Evolutionary conservation across 2,329 filamentous ascomycete genomes (phyloP).

Genomic region (Stylonectria norvegica): DNA sequence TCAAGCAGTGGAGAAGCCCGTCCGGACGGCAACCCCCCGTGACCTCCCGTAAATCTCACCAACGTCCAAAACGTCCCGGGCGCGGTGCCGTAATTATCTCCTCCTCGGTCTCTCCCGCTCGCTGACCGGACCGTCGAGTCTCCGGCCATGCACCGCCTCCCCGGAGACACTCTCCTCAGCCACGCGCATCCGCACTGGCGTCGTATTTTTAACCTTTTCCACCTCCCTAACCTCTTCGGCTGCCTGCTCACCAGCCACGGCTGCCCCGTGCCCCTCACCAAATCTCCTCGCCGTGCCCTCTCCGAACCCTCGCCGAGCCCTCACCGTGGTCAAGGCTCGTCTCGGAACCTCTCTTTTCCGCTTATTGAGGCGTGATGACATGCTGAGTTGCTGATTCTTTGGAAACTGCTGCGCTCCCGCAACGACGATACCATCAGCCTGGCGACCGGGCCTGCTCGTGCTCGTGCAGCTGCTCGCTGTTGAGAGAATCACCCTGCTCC

Average conservation of each 20-base stretch:
- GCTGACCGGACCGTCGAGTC: not conserved
- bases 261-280: no score
- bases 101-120: not conserved
- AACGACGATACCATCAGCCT: not conserved
- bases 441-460: not conserved
- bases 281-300: no score
- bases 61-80: not conserved
- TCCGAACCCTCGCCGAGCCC: no score
- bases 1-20: no score
- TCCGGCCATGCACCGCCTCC: not conserved
- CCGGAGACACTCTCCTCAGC: not conserved
- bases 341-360: constrained; percentile 1
- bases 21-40: no score
- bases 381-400: not conserved
- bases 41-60: no score
- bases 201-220: not conserved
- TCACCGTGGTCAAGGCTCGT: no score
- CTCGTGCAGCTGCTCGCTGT: not conserved
- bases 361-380: not conserved
- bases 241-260: no score
- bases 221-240: no score
- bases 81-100: not conserved
- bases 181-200: not conserved
- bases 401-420: no score
- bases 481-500: no score